Conservation (phyloP, 148 eudicot genomes). For the Rhododendron simsii region DNA sequence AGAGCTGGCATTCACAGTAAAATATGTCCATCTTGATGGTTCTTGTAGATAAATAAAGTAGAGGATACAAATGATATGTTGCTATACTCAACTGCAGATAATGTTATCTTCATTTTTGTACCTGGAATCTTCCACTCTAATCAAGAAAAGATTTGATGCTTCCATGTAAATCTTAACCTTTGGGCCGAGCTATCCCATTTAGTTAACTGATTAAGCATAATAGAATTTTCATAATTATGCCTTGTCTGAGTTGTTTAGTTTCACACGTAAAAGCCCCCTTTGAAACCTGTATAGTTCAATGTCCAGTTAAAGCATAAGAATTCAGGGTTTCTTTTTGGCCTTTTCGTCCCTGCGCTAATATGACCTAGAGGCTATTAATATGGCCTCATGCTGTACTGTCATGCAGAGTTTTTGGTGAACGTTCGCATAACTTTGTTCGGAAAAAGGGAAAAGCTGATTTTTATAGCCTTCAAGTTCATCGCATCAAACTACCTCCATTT, state of each 20-base stretch:
- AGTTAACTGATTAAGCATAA: background rate
- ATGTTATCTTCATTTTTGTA: background rate
- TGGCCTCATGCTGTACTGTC: background rate
- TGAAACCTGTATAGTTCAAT: background rate
- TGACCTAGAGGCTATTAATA: background rate
- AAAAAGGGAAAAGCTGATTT: background rate
- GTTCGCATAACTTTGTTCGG: background rate
- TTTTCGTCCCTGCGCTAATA: background rate
- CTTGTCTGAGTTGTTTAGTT: background rate
- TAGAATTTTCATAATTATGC: slow-evolving; percentile 1
- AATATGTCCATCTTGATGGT: slow-evolving; percentile 4
- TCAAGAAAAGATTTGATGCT: background rate
- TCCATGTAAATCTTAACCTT: background rate
- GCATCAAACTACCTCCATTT: background rate
- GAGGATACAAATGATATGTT: background rate
- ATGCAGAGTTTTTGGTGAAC: background rate
- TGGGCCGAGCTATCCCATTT: background rate
- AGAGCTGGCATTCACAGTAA: slow-evolving; percentile 74
- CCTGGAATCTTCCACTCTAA: background rate
- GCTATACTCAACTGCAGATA: background rate
- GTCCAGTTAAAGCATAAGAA: background rate
- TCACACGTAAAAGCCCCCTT: background rate
- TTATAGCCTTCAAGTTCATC: too few species aligned
- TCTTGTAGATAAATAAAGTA: background rate
- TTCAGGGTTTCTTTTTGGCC: background rate